Base-by-base conservation (phyloP, 805 yeast genomes). In the Myxozyma melibiosi region DNA sequence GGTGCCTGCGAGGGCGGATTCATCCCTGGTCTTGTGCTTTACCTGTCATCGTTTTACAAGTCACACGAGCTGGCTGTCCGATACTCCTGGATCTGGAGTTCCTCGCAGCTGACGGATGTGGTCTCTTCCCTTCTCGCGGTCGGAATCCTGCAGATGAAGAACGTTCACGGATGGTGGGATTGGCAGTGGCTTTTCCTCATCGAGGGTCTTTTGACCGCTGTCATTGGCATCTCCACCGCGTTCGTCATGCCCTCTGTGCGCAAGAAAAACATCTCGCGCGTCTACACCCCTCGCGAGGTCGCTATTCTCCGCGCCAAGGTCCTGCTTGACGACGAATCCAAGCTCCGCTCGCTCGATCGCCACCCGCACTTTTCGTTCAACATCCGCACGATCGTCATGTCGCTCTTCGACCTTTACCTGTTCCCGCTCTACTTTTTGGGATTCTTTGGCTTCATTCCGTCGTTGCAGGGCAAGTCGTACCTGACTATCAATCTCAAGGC, bases 21-120 rank as follows among this genome's bases (percentile, higher is more conserved):
- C 59, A 84, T 86, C 55, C 84, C 86, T 34, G 89, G 84, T 64
- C 72, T 80, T 27, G 78, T 81, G 53, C 71, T 84, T 44, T 85
- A 86, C 83, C 73, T 85, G 69, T 78, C 85, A 2, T 85, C 84
- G 70, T 85, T 85, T 70, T 86, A 81, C 71, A 85, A 82, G 50
- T 62, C 8, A 66, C 80, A 74, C 22, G 90, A 86, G 68, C 73
- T 85, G 18, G 77, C 87, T 1, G 68, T 81, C 20, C 73, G 90
- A 55, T 71, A 85, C 37, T 79, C 86, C 0, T 77, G 77, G 65
- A 84, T 85, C 68, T 85, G 85, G 79, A 75, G 82, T 33, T 77
- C 85, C 2, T 73, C 78, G 51, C 78, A 83, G 1, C 48, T 76
- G 25, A 78, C 84, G 1, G 74, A 72, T 44, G 77, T 81, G 25